A percentile compares a stretch with the other conserved stretches of the same genome.
Evolutionary conservation across 1,284 basidiomycete species (phyloP).

Genomic region (Malassezia globosa): DNA sequence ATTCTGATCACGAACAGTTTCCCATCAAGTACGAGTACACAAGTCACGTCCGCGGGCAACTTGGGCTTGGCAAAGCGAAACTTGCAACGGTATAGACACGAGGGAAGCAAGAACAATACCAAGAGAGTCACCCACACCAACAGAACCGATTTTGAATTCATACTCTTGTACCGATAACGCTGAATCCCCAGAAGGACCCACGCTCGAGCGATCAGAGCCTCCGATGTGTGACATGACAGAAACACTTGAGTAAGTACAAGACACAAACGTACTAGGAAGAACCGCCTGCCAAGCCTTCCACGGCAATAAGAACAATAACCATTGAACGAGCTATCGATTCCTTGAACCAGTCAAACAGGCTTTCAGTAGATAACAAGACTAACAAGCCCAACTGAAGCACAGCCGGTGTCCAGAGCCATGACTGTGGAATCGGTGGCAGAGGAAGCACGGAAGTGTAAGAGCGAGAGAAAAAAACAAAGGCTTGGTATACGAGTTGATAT

Average conservation of each 20-base stretch:
- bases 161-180: conserved; percentile 26
- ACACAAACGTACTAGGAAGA: conserved; percentile 22
- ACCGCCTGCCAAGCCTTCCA: conserved; percentile 39
- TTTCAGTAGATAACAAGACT: conserved; percentile 56
- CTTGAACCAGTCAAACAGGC: conserved; percentile 38
- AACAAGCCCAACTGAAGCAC: conserved; percentile 60
- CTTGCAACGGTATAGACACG: conserved; percentile 41
- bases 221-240: conserved; percentile 40
- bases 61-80: conserved; percentile 30
- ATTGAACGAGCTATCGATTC: conserved; percentile 35
- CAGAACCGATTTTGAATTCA: conserved; percentile 43
- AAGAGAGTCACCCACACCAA: conserved; percentile 40
- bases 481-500: conserved; percentile 52
- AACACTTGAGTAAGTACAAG: conserved; percentile 3
- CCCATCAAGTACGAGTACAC: conserved; percentile 29
- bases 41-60: conserved; percentile 26
- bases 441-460: conserved; percentile 74
- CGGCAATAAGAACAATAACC: conserved; percentile 37
- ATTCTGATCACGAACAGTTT: not conserved
- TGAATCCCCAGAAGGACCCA: not conserved
- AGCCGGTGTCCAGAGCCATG: conserved; percentile 63
- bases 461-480: conserved; percentile 87
- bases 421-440: conserved; percentile 65
- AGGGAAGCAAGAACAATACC: conserved; percentile 38
- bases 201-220: conserved; percentile 14